A percentile compares a stretch with the other conserved stretches of the same genome.
phyloP scores from a whole-genome alignment of 1,284 basidiomycete species.

The Cutaneotrichosporon daszewskae region DNA sequence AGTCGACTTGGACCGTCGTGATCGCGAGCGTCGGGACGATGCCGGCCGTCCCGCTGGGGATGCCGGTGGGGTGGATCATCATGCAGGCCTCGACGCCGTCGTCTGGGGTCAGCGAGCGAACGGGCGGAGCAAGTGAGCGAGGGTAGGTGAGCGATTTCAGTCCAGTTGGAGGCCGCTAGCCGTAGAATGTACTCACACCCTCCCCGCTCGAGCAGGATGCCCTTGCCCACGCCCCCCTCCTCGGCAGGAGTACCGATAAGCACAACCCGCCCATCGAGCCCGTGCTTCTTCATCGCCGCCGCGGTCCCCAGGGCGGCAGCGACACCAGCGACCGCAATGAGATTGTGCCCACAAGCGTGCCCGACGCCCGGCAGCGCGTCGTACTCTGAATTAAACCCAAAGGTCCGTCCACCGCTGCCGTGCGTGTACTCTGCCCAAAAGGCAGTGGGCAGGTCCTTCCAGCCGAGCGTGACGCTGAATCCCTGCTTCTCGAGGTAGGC shows the following conservation, averaged over 20 bases:
- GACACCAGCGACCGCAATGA: slow-evolving; percentile 75
- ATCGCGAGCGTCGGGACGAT: slow-evolving; percentile 29
- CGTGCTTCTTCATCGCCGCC: slow-evolving; percentile 59
- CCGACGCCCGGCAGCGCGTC: slow-evolving; percentile 52
- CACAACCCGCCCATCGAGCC: slow-evolving; percentile 65
- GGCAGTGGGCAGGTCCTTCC: slow-evolving; percentile 53
- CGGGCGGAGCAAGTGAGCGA: not conserved
- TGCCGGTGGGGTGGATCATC: slow-evolving; percentile 25
- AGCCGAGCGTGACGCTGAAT: slow-evolving; percentile 26
- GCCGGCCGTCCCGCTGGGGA: slow-evolving; percentile 6
- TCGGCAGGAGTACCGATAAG: slow-evolving; percentile 83
- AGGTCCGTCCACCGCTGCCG: slow-evolving; percentile 55
- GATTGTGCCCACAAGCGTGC: slow-evolving; percentile 79
- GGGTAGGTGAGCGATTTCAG: not conserved
- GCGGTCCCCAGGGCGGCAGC: slow-evolving; percentile 68
- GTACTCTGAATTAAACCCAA: slow-evolving; percentile 66
- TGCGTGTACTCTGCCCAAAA: slow-evolving; percentile 62
- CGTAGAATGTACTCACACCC: slow-evolving; percentile 57
- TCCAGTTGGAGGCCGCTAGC: not conserved
- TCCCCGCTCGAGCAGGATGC: slow-evolving; percentile 65
- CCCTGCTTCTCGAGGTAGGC: slow-evolving; percentile 28
- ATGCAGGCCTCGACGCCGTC: slow-evolving; percentile 23
- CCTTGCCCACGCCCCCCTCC: slow-evolving; percentile 73
- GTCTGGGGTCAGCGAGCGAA: slow-evolving; percentile 9
- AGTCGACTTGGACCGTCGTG: slow-evolving; percentile 26